Evolutionary conservation across 1,284 basidiomycete species (phyloP).

Genomic region (Anthracocystis walkeri): DNA sequence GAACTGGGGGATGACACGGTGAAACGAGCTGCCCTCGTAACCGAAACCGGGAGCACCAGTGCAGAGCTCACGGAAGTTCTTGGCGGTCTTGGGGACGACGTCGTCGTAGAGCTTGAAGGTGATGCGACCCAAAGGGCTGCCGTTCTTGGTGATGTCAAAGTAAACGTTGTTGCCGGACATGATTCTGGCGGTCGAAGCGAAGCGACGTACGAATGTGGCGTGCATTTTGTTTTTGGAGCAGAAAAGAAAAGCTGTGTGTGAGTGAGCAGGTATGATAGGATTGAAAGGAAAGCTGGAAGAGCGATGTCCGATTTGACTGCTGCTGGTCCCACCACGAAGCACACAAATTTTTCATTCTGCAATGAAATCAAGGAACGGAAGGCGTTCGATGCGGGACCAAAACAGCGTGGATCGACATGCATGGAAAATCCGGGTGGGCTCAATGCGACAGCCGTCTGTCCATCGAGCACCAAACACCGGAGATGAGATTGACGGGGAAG

Average conservation of each 20-base stretch:
- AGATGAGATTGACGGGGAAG: not conserved
- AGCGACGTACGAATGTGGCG: conserved; percentile 61
- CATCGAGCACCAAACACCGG: not conserved
- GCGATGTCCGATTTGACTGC: not conserved
- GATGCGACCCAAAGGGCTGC: conserved; percentile 66
- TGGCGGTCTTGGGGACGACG: conserved; percentile 66
- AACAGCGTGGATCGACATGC: no score
- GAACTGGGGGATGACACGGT: conserved; percentile 76
- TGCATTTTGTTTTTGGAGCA: conserved; percentile 23
- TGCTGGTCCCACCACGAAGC: not conserved
- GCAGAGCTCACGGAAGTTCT: conserved; percentile 67
- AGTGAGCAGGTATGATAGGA: conserved; percentile 44
- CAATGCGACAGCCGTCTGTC: not conserved
- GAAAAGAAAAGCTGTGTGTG: conserved; percentile 42
- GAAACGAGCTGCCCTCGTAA: conserved; percentile 79
- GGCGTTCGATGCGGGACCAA: no score
- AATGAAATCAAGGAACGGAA: no score
- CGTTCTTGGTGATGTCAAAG: conserved; percentile 76
- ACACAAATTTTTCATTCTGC: not conserved
- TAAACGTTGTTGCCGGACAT: conserved; percentile 74
- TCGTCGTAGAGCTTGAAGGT: conserved; percentile 66
- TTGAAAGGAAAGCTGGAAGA: not conserved
- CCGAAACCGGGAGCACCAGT: conserved; percentile 77
- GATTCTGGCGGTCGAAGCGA: conserved; percentile 60
- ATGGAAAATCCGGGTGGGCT: not conserved